Percentiles rank a stretch among this genome's conserved stretches.
phyloP scores from a whole-genome alignment of 2,329 filamentous ascomycete genomes.

The Cladophialophora chaetospira region DNA sequence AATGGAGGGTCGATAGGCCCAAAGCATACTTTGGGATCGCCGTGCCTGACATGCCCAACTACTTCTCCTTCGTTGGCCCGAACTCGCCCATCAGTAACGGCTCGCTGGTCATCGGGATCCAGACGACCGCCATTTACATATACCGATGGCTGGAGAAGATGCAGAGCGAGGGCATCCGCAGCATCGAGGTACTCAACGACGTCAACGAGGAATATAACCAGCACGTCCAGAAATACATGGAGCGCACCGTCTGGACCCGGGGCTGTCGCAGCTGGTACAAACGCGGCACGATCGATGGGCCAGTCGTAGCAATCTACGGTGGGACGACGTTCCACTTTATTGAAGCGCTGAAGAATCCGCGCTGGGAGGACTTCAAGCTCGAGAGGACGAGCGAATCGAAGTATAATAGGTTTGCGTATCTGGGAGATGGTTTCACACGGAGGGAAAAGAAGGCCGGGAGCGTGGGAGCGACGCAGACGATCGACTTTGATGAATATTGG shows the following conservation, averaged over 20 bases:
- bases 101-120: slow-evolving; percentile 30
- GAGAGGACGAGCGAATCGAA: slow-evolving; percentile 32
- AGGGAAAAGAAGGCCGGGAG: slow-evolving; percentile 44
- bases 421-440: slow-evolving; percentile 50
- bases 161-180: slow-evolving; percentile 19
- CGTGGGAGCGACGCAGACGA: slow-evolving; percentile 10
- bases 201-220: slow-evolving; percentile 24
- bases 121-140: slow-evolving; percentile 35
- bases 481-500: slow-evolving; percentile 19
- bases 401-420: slow-evolving; percentile 42
- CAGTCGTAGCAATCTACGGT: slow-evolving; percentile 18
- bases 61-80: slow-evolving; percentile 38
- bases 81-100: slow-evolving; percentile 37
- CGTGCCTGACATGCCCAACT: slow-evolving; percentile 37
- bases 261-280: slow-evolving; percentile 24
- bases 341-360: slow-evolving; percentile 37
- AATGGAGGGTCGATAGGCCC: slow-evolving; percentile 30
- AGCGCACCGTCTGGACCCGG: slow-evolving; percentile 18
- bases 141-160: slow-evolving; percentile 30
- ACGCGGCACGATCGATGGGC: slow-evolving; percentile 5
- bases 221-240: slow-evolving; percentile 7
- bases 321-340: slow-evolving; percentile 38
- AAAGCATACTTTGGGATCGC: slow-evolving; percentile 34
- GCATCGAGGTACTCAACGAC: not conserved
- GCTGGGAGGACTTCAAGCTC: slow-evolving; percentile 44